Conservation (phyloP, 345 rosid species). For the Syzygium aromaticum region DNA sequence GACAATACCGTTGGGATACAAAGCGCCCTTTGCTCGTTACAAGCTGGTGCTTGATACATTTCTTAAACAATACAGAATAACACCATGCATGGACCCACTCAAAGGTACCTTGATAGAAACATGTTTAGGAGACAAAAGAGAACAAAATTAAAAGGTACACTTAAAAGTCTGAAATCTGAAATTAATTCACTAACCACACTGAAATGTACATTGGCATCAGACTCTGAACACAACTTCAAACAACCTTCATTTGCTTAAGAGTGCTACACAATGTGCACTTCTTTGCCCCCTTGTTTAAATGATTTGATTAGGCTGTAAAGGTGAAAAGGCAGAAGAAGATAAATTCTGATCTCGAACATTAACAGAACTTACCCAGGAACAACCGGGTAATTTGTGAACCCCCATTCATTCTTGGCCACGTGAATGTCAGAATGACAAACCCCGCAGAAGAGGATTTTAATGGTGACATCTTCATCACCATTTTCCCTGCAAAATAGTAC, state of each 20-base stretch:
- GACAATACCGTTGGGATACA: not conserved
- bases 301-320: not conserved
- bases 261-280: not conserved
- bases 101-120: not conserved
- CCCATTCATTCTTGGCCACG: conserved; percentile 64
- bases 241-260: not conserved
- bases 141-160: not conserved
- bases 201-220: not conserved
- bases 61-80: not conserved
- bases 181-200: not conserved
- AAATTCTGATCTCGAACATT: not conserved
- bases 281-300: not conserved
- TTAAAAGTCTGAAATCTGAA: not conserved
- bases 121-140: not conserved
- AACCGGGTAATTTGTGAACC: conserved; percentile 49
- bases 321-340: not conserved
- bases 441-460: conserved; percentile 75
- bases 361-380: conserved; percentile 69
- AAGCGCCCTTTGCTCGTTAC: not conserved
- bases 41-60: not conserved
- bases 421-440: conserved; percentile 84
- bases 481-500: conserved; percentile 41
- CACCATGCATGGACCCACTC: not conserved
- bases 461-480: conserved; percentile 70
- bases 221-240: not conserved